Evolutionary conservation across 2,329 filamentous ascomycete genomes (phyloP), one percentile per base, ranked within the genome.

Genomic region (Cercospora canescens): DNA sequence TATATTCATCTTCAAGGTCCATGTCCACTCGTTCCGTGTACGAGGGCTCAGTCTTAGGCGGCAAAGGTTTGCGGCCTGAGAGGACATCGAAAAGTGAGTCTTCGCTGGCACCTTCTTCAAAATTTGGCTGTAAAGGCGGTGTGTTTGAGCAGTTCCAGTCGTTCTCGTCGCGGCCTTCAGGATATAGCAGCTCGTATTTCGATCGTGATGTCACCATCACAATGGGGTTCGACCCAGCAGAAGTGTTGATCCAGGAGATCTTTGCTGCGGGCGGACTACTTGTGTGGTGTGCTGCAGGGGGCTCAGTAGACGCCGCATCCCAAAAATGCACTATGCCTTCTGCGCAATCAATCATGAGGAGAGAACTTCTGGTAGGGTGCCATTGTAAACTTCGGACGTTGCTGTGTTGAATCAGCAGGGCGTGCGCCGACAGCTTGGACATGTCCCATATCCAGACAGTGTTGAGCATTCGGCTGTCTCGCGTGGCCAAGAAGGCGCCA

Each of bases 381-480:
- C 82, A 84, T 14, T 71, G 68, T 7, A 84, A 71, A 12, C 73
- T 73, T 48, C 80, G 81, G 26, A 84, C 73, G 12, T 81, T 77
- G 9, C 77, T 73, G 67, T 84, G 79, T 66, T 84, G 81, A 3
- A 84, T 77, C 1, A 83, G 61, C 12, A 84, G 79, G 4, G 77
- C 75, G 21, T 75, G 75, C 4, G 79, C 78, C 7, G 72, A 65
- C 5, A 81, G 70, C n/a, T 73, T 77, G 18, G 71, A 64, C 3
- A 81, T 75, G 65, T 82, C 79, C 82, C 81, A 84, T 61, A 84
- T 75, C 82, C 81, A 83, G 16, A 83, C 77, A 24, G 81, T 82
- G 34, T 78, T 82, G 9, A 74, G 72, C 74, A 74, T 75, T 6
- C 72, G 70, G 45, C 70, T 71, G 60, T 76, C 74, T 24, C 74